Base-by-base conservation (phyloP, 768 basidiomycete genomes). In the Suillus ampliporus region DNA sequence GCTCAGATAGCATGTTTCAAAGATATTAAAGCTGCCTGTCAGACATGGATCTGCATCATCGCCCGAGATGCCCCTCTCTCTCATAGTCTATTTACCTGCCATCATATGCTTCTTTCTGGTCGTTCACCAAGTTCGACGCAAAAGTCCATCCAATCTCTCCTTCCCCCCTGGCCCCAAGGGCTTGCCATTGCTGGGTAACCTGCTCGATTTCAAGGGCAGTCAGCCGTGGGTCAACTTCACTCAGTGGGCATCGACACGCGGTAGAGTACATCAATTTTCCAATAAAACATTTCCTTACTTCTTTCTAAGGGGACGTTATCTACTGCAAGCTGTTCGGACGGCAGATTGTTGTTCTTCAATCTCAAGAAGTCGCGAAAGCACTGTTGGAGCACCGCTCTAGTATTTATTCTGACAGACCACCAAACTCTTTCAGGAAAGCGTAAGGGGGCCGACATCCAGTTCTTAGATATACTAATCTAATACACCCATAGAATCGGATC, bases 391-490 rank as follows among this genome's bases (percentile, higher is more conserved):
- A 75, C 57, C 76, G 78, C 23, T 73, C 76, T 34, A 66, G 62
- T 11, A 64, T 71, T 57, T 82, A 81, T 59, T 80, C 79, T 13
- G 80, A 76, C 62, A 66, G 80, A 21, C 80, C 79, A 2, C 67
- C 70, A 10, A 68, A 77, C 28, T 72, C 64, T 37, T 66, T 63
- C 28, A 64, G 62, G 5, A 65, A 71, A 60, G 72, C 75, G 73
- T 71, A 53, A 19, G 72, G 26, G 17, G 38, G 23, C 11, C 15
- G n/a, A 28, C 28, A n/a, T 35, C 3, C 17, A 50, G 21, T n/a
- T 23, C n/a, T 8, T n/a, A 48, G 21, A 46, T 37, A 37, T 35
- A 13, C 21, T 31, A 31, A 28, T 61, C 60, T 65, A 41, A 68
- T 54, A n/a, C 14, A 41, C 1, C 21, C n/a, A 47, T 48, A 74